Base-by-base conservation (phyloP, 192 early-diverging fungal genomes). In the Lobosporangium transversale region DNA sequence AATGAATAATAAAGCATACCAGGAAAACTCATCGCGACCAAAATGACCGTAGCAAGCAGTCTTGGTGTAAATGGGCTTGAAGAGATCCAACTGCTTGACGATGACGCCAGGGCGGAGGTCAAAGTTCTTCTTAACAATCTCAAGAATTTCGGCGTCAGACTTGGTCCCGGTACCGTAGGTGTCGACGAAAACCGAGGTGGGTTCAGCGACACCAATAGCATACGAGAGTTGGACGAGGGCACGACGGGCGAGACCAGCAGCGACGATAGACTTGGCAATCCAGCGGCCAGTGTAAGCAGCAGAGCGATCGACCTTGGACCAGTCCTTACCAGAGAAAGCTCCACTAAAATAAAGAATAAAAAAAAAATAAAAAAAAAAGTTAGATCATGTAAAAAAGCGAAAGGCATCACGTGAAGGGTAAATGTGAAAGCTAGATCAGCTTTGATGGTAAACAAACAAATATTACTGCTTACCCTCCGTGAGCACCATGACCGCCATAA, bases 251-350 rank as follows among this genome's bases (percentile, higher is more conserved):
- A 99, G 91, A 64, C 91, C 91, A 75, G 97, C 97, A 20, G 87
- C 84, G 55, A 99, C 94, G 66, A 98, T 84, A 42, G 95, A 98
- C 91, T 99, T 98, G 85, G 97, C 95, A 76, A 99, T 93, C 93
- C 95, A 98, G 73, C 96, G 94, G 62, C 75, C 80, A 50, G 96
- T 93, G 85, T 98, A 99, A 65, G 96, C 96, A 76, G 95, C 96
- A 37, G 95, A 97, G 84, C 97, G 94, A 83, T 97, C 95, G 79
- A 99, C 96, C 93, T 98, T 98, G 91, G 94, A 97, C 92, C 94
- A 98, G 88, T 98, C 97, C 91, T 99, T 99, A 63, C 97, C 97
- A 64, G 95, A 97, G 93, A 99, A 98, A 82, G 95, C 96, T 90
- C 97, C 97, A 79, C 97, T 95, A 83, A 92, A 66, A 42, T 9